Conservation (phyloP, 1,139 yeast genomes). For the Zygosaccharomyces sapae region DNA sequence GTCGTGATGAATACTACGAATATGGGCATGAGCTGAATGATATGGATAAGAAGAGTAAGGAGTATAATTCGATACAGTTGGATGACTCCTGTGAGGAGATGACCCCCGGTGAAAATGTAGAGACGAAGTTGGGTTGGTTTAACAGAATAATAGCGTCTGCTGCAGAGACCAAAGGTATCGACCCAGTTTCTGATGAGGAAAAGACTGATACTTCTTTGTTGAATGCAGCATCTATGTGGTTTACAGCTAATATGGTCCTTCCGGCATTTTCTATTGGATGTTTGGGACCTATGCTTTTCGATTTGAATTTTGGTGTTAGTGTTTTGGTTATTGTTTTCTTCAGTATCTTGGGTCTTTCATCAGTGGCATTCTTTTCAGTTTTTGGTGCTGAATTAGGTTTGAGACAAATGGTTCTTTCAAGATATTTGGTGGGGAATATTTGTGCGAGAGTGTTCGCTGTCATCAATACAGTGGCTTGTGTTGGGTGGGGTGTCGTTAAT, state of each 20-base stretch:
- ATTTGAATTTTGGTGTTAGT: constrained; percentile 62
- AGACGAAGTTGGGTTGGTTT: constrained; percentile 26
- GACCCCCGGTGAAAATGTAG: constrained; percentile 10
- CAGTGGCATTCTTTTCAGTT: constrained; percentile 76
- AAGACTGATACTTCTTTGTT: constrained; percentile 52
- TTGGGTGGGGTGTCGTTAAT: constrained; percentile 94
- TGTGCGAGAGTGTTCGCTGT: constrained; percentile 76
- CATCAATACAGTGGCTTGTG: constrained; percentile 76
- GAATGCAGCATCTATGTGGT: constrained; percentile 85
- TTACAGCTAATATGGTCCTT: constrained; percentile 82
- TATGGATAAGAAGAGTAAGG: constrained; percentile 43
- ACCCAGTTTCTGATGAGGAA: constrained; percentile 44
- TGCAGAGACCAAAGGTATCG: constrained; percentile 47
- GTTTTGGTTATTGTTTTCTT: constrained; percentile 64
- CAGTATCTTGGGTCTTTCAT: constrained; percentile 61
- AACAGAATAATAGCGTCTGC: constrained; percentile 38
- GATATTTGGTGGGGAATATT: constrained; percentile 70
- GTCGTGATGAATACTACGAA: constrained; percentile 1
- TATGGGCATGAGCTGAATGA: constrained; percentile 1
- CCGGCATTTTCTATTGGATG: constrained; percentile 81
- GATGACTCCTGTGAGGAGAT: constrained; percentile 10
- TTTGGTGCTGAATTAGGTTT: constrained; percentile 84
- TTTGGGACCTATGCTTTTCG: constrained; percentile 53
- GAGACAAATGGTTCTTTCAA: constrained; percentile 79
- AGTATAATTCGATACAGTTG: neutral